A percentile compares a stretch with the other conserved stretches of the same genome.
Conservation (phyloP, 805 yeast species). For the Hanseniaspora mollemarum region DNA sequence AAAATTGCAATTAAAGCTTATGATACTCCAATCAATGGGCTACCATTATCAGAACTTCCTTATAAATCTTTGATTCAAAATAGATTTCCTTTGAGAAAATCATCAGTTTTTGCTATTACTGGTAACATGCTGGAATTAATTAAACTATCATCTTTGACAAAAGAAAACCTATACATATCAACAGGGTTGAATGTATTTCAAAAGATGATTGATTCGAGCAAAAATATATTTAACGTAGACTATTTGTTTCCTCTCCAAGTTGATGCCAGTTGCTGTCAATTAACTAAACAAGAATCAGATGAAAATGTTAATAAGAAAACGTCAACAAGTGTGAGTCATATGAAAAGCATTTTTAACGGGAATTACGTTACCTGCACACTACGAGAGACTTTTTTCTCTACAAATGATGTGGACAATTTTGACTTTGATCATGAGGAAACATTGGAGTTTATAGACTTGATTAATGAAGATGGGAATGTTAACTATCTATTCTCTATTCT, state of each 20-base stretch:
- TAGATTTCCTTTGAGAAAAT: slow-evolving; percentile 31
- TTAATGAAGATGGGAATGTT: slow-evolving; percentile 15
- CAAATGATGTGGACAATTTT: slow-evolving; percentile 13
- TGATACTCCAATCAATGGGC: slow-evolving; percentile 43
- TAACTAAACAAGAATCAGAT: slow-evolving; percentile 24
- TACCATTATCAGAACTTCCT: slow-evolving; percentile 39
- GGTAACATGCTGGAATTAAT: slow-evolving; percentile 44
- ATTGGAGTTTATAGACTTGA: slow-evolving; percentile 9
- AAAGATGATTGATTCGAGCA: slow-evolving; percentile 28
- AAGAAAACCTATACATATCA: slow-evolving; percentile 39
- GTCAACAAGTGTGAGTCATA: slow-evolving; percentile 25
- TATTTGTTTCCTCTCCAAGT: slow-evolving; percentile 36
- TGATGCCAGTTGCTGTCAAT: slow-evolving; percentile 43
- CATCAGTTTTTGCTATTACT: slow-evolving; percentile 38
- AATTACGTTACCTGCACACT: slow-evolving; percentile 30
- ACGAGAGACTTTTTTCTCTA: slow-evolving; percentile 21
- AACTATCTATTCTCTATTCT: slow-evolving; percentile 40
- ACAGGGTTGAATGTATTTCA: slow-evolving; percentile 38
- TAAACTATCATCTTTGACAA: slow-evolving; percentile 41
- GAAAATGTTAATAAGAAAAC: slow-evolving; percentile 30
- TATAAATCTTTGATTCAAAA: slow-evolving; percentile 33
- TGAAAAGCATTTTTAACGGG: slow-evolving; percentile 30
- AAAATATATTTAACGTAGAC: slow-evolving; percentile 30
- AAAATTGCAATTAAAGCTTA: slow-evolving; percentile 42
- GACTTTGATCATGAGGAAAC: neutral